phyloP scores from a whole-genome alignment of 2,329 filamentous ascomycete genomes.

The Diaporthe ilicicola region DNA sequence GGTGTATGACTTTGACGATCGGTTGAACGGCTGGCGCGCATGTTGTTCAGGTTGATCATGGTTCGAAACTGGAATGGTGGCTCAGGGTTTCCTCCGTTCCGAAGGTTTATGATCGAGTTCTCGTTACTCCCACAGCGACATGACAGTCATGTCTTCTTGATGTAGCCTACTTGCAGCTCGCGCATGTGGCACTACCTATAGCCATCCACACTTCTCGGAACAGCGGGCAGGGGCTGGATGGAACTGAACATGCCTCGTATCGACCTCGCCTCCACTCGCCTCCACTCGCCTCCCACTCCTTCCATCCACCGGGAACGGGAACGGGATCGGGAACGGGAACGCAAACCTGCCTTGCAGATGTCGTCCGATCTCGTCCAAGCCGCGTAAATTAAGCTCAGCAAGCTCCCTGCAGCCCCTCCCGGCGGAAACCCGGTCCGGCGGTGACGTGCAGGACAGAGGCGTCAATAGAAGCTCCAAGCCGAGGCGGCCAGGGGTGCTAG shows the following conservation, averaged over 20 bases:
- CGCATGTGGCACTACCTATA: too few species aligned
- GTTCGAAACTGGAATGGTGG: not conserved
- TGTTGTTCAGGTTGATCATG: not conserved
- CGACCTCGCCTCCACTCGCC: not conserved
- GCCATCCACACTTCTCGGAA: not conserved
- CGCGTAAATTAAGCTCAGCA: not conserved
- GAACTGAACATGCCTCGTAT: not conserved
- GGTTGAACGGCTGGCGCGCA: slow-evolving; percentile 2
- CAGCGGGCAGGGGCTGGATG: too few species aligned
- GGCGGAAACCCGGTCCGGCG: slow-evolving; percentile 15
- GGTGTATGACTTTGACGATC: not conserved
- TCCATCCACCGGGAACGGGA: too few species aligned
- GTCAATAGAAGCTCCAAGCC: not conserved
- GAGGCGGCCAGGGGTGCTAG: not conserved
- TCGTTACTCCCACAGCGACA: not conserved
- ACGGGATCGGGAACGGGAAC: too few species aligned
- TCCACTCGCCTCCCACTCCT: too few species aligned
- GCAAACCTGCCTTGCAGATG: not conserved
- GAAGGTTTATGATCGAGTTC: not conserved
- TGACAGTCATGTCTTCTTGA: not conserved
- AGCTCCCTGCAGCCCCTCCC: not conserved
- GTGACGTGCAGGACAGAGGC: slow-evolving; percentile 16
- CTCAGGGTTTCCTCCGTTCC: slow-evolving; percentile 1
- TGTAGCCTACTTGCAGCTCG: not conserved
- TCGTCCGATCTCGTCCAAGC: slow-evolving; percentile 13